Percentiles rank a stretch among this genome's conserved stretches.
Conservation (phyloP, 768 basidiomycete genomes). For the Mycena indigotica region DNA sequence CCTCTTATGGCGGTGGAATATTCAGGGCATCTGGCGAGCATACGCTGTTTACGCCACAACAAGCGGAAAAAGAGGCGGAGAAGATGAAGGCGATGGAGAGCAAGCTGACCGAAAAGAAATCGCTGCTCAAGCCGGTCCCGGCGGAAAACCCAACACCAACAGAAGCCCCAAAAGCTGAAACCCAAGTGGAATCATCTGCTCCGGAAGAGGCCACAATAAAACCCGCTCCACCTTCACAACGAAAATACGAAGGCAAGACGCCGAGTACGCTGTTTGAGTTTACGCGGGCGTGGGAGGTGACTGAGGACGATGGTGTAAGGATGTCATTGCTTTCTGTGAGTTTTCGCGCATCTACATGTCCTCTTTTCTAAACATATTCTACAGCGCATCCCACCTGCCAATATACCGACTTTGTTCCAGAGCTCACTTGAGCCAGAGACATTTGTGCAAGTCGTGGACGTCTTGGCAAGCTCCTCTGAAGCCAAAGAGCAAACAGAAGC, state of each 20-base stretch:
- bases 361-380: neutral
- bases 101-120: too few relatives aligned
- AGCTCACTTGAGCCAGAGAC: conserved; percentile 69
- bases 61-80: neutral
- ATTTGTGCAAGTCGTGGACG: conserved; percentile 58
- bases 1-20: conserved; percentile 65
- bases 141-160: conserved; percentile 10
- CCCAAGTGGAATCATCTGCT: conserved; percentile 3
- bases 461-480: conserved; percentile 16
- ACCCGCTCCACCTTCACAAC: conserved; percentile 2
- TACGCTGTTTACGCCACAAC: conserved; percentile 55
- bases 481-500: conserved; percentile 32
- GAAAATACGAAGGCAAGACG: conserved; percentile 25
- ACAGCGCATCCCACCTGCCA: conserved; percentile 57
- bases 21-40: conserved; percentile 66
- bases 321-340: conserved; percentile 65
- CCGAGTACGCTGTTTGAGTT: conserved; percentile 64
- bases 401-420: conserved; percentile 65
- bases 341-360: conserved; percentile 14
- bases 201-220: conserved; percentile 1
- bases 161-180: neutral
- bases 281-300: conserved; percentile 56
- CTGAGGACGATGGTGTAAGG: conserved; percentile 42
- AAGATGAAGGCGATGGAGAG: too few relatives aligned
- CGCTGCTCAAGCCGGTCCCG: neutral